A percentile compares a stretch with the other conserved stretches of the same genome.
phyloP scores from a whole-genome alignment of 2,329 filamentous ascomycete species.

The Xylariomycetidae sp. region DNA sequence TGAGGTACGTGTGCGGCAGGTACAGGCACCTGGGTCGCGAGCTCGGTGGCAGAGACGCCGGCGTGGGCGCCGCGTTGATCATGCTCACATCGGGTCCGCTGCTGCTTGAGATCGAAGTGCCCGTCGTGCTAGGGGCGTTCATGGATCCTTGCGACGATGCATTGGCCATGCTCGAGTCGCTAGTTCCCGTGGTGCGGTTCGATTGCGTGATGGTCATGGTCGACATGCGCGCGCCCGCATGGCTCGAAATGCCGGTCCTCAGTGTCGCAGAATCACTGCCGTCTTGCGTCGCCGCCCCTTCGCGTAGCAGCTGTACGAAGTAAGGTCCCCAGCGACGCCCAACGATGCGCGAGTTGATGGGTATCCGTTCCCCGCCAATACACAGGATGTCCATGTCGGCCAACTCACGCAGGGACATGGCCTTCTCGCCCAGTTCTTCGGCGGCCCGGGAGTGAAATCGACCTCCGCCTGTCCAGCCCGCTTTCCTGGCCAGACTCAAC shows the following conservation, averaged over 20 bases:
- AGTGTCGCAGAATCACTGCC: slow-evolving; percentile 72
- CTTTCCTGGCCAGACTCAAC: slow-evolving; percentile 52
- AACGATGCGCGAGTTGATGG: slow-evolving; percentile 86
- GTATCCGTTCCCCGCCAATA: slow-evolving; percentile 83
- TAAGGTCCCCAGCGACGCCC: slow-evolving; percentile 90
- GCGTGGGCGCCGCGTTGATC: slow-evolving; percentile 52
- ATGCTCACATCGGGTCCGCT: slow-evolving; percentile 37
- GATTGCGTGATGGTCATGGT: slow-evolving; percentile 77
- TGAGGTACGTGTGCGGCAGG: slow-evolving; percentile 85
- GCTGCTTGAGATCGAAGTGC: slow-evolving; percentile 35
- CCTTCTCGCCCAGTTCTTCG: slow-evolving; percentile 78
- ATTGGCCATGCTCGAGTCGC: slow-evolving; percentile 38
- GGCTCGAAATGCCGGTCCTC: slow-evolving; percentile 53
- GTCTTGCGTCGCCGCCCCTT: slow-evolving; percentile 67
- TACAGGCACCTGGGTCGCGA: slow-evolving; percentile 81
- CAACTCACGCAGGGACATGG: slow-evolving; percentile 73
- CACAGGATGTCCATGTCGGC: slow-evolving; percentile 96
- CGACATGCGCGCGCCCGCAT: slow-evolving; percentile 64
- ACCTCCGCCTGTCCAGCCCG: slow-evolving; percentile 65
- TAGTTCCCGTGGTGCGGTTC: slow-evolving; percentile 45
- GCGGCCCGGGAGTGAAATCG: slow-evolving; percentile 70
- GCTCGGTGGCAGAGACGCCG: slow-evolving; percentile 49
- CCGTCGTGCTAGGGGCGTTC: slow-evolving; percentile 38
- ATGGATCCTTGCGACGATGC: slow-evolving; percentile 31
- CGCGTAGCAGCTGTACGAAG: slow-evolving; percentile 84